These are phyloP conservation scores for Neurospora sp. DNA, from an alignment of 495 filamentous ascomycete genomes.

Conservation along the genomic window DNA sequence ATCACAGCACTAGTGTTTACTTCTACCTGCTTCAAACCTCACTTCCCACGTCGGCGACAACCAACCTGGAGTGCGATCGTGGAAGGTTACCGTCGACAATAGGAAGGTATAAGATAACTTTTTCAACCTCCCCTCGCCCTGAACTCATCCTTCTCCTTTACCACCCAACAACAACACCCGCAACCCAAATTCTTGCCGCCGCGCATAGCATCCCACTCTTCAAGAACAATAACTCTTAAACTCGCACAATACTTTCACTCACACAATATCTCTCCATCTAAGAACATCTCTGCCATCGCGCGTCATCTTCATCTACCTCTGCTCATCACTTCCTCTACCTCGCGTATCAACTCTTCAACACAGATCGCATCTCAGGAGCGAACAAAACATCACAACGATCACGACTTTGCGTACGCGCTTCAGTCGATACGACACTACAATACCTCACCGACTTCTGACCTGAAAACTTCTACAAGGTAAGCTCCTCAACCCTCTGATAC, in stretches of 20 bases:
- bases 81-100: background rate
- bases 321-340: background rate
- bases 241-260: background rate
- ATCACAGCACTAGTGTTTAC: background rate
- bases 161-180: background rate
- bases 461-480: background rate
- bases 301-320: background rate
- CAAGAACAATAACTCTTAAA: background rate
- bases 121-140: background rate
- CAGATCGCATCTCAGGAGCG: too few relatives aligned
- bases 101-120: background rate
- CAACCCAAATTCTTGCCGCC: background rate
- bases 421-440: background rate
- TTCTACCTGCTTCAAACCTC: background rate
- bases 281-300: background rate
- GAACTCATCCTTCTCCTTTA: background rate
- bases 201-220: background rate
- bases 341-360: background rate
- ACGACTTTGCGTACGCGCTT: background rate
- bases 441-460: background rate
- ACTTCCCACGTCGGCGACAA: background rate
- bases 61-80: background rate
- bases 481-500: background rate
- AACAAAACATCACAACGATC: background rate
- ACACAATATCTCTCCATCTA: background rate